A percentile compares a stretch with the other conserved stretches of the same genome.
These are phyloP conservation scores for Achaetomiella virescens DNA, from an alignment of 495 filamentous ascomycete genomes.

Conservation along the genomic window DNA sequence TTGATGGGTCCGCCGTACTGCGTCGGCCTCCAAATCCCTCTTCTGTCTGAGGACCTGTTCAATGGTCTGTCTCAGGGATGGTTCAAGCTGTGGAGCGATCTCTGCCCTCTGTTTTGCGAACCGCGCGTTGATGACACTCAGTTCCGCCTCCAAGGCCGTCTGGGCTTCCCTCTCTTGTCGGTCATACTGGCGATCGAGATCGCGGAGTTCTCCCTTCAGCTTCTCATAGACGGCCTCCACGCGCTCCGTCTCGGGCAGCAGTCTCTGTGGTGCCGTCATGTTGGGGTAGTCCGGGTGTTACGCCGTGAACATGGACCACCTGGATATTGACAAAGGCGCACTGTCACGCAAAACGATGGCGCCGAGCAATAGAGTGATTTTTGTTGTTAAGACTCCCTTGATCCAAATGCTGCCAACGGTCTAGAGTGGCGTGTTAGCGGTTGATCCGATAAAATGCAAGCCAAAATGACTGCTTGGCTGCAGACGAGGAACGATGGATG, in stretches of 20 bases:
- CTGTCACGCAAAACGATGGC: too few relatives aligned
- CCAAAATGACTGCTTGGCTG: too few relatives aligned
- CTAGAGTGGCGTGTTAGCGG: too few relatives aligned
- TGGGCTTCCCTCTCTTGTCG: neutral
- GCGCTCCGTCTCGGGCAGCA: neutral
- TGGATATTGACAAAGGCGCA: neutral
- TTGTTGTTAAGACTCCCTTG: too few relatives aligned
- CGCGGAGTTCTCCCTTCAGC: neutral
- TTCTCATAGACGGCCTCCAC: constrained; percentile 1
- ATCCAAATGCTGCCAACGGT: too few relatives aligned
- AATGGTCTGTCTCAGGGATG: neutral
- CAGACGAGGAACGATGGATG: too few relatives aligned
- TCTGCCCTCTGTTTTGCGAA: neutral
- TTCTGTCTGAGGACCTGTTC: neutral
- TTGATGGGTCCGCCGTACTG: neutral
- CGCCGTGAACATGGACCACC: neutral
- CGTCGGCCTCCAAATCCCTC: neutral
- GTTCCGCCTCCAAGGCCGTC: neutral
- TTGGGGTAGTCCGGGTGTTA: neutral
- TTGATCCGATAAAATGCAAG: too few relatives aligned
- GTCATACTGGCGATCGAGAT: neutral
- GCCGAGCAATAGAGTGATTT: too few relatives aligned
- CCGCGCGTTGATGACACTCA: neutral
- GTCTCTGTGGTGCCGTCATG: neutral
- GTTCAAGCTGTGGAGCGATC: neutral